Base-by-base conservation (phyloP, 2,329 filamentous ascomycete genomes). In the Phialophora tarda region DNA sequence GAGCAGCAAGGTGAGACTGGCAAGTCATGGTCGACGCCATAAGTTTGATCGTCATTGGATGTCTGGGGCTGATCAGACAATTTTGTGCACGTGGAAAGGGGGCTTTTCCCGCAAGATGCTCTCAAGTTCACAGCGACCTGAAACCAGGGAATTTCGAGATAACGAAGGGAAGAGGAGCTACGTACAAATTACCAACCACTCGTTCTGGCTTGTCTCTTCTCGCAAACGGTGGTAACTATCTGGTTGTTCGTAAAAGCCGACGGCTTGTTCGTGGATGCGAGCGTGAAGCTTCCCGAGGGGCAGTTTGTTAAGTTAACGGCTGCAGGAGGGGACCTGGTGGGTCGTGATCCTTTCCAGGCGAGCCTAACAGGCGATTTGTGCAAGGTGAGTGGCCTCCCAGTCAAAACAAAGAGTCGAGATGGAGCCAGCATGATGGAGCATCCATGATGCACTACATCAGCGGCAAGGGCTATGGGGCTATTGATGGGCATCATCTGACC, bases 401-500 rank as follows among this genome's bases (percentile, higher is more conserved):
- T 23, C 53, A 44, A 51, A 26, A 38, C 28, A 34, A 21, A 28
- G 63, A 58, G 51, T 57, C 63, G 48, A 64, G 56, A 44, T 44
- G 38, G 38, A 44, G 38, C 38, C 38, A 44, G 62, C n/a, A 53
- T 12, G 56, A 68, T 68, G 66, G 66, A 64, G 54, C 58, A 58
- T 60, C 54, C 57, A 60, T 57, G 47, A 62, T 59, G 58, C 65
- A 58, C 34, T 64, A 50, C 59, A 69, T 51, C 63, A 58, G 55
- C 53, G 57, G 41, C 61, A 62, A 58, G 56, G 60, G 47, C 55
- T 63, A 59, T 34, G 32, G 32, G 32, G 17, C 17, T 41, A 44
- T 59, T 50, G 59, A 66, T 28, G 58, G 64, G 62, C 62, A 67
- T 69, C 67, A 69, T 69, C 67, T 69, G 67, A 69, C 67, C 67